Evolutionary conservation across 2,329 filamentous ascomycete species (phyloP), one percentile per base, ranked within the genome.

Genomic region (Pseudocercospora fijiensis): DNA sequence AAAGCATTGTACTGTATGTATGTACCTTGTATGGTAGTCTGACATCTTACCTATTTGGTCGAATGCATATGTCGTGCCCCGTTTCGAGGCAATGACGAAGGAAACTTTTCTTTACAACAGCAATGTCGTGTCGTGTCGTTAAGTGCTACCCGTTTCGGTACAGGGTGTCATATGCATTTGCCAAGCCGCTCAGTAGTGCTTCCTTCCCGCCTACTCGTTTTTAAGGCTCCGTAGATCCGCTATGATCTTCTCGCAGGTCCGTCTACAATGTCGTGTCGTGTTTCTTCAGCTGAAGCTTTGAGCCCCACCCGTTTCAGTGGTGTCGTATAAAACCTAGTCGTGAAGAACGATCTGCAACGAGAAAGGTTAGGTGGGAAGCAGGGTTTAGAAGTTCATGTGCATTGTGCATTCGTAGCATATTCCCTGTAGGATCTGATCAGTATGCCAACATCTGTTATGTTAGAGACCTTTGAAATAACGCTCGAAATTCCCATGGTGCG

Each of bases 401-500:
- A 24, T 37, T 37, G 7, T 26, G 37, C 41, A 24, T 37, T 43
- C 30, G 26, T 55, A 18, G 51, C 49, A 61, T 55, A 49, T 22
- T 61, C 3, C 24, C 13, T 22, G 8, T 26, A 49, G 20, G n/a
- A 51, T n/a, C 27, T 8, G 37, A 61, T 65, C 85, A 93, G 71
- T 88, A 94, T 1, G 90, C 89, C 63, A 94, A 84, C 81, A 86
- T 83, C 1, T 79, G 76, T 58, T 78, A 84, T 79, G 76, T 58
- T 78, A 84, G 70, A 94, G 76, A 0, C 91, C 91, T 67, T 90
- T 86, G 74, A 90, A 65, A 81, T 96, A 91, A 22, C 91, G 81
- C 58, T 87, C 82, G 78, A 86, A 96, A 74, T 90, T 90, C 72
- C 87, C 84, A 73, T 95, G 91, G 78, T 86, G 84, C 22, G 87